These are phyloP conservation scores for Cymbopogon citratus DNA, from an alignment of 176 grass and related monocot genomes.

Conservation along the genomic window DNA sequence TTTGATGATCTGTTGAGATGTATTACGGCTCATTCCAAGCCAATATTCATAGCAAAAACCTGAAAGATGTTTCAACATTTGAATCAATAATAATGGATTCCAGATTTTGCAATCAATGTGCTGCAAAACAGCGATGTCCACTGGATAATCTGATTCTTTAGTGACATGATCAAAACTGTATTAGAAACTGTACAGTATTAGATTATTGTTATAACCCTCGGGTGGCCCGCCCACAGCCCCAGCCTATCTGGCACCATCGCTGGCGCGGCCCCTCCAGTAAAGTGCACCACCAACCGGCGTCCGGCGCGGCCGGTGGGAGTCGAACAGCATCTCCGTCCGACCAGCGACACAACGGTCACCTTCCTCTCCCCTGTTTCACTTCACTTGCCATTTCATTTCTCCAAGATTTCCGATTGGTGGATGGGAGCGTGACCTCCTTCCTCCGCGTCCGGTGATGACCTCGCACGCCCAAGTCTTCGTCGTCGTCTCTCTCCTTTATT, in stretches of 20 bases:
- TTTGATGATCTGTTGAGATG: neutral
- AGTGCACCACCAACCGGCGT: neutral
- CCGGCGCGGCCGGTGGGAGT: neutral
- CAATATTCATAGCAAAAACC: neutral
- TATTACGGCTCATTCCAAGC: neutral
- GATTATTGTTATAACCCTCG: neutral
- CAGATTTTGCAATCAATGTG: neutral
- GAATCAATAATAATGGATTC: neutral
- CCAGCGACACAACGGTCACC: neutral
- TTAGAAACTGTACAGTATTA: neutral
- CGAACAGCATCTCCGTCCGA: neutral
- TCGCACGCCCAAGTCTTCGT: neutral
- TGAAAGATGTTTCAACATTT: neutral
- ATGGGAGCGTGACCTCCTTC: too few species aligned
- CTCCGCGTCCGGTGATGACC: neutral
- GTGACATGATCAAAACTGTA: neutral
- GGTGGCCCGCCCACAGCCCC: neutral
- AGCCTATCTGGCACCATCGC: neutral
- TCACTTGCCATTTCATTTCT: neutral
- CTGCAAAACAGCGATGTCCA: neutral
- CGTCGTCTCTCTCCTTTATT: too few species aligned
- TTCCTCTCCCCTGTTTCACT: neutral
- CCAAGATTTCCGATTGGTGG: neutral
- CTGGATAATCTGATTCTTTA: neutral
- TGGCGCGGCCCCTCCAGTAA: neutral